Conservation (phyloP, 495 filamentous ascomycete genomes). For the Penicillium cinerascens region DNA sequence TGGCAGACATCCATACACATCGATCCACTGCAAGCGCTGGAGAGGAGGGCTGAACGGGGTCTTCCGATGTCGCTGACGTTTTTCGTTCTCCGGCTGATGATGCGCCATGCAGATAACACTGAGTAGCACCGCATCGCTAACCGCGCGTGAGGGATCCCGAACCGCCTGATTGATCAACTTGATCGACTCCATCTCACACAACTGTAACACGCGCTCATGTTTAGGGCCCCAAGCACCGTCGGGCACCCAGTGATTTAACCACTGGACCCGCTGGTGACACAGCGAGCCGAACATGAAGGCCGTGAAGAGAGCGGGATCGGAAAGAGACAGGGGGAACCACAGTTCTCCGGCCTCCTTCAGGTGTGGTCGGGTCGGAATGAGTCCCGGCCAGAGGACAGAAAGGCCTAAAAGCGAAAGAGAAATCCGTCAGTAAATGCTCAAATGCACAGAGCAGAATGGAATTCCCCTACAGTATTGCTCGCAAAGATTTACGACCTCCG, state of each 20-base stretch:
- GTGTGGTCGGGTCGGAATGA: slow-evolving; percentile 21
- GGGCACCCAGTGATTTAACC: slow-evolving; percentile 28
- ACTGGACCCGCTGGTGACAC: slow-evolving; percentile 39
- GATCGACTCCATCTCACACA: slow-evolving; percentile 38
- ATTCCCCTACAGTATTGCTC: slow-evolving; percentile 22
- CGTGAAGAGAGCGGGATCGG: slow-evolving; percentile 35
- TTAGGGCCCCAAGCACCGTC: slow-evolving; percentile 17
- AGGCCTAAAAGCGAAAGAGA: slow-evolving; percentile 14
- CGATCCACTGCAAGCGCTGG: slow-evolving; percentile 41
- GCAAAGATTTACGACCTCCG: slow-evolving; percentile 22
- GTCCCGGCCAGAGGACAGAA: slow-evolving; percentile 34
- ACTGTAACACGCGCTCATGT: slow-evolving; percentile 28
- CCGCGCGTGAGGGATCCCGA: slow-evolving; percentile 26
- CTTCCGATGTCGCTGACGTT: slow-evolving; percentile 5
- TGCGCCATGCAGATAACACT: slow-evolving; percentile 44
- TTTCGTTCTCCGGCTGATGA: slow-evolving; percentile 26
- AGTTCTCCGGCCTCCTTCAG: slow-evolving; percentile 10
- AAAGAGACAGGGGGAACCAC: slow-evolving; percentile 36
- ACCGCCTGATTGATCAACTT: slow-evolving; percentile 35
- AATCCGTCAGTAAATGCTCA: not conserved
- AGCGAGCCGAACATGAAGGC: slow-evolving; percentile 40
- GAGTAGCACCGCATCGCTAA: slow-evolving; percentile 36
- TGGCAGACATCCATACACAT: slow-evolving; percentile 37
- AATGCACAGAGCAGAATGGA: not conserved
- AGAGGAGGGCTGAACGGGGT: slow-evolving; percentile 38